These are phyloP conservation scores for Volvox reticuliferus DNA, from an alignment of 139 green algal genomes.

Conservation along the genomic window DNA sequence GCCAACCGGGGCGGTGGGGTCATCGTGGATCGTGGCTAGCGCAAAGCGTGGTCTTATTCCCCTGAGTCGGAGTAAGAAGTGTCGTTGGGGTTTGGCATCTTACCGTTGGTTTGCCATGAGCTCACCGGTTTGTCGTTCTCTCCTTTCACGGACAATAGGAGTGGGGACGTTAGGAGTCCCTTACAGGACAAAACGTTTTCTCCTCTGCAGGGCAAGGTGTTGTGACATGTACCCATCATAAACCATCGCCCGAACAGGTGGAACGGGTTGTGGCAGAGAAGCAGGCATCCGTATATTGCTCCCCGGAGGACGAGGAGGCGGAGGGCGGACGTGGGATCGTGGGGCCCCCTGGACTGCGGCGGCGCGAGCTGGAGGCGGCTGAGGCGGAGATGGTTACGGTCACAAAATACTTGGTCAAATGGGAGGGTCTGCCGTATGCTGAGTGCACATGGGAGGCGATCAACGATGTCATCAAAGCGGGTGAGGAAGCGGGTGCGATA, in stretches of 20 bases:
- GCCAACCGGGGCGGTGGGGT: too few species aligned
- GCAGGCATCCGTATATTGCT: slow-evolving; percentile 1
- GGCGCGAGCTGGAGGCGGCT: slow-evolving; percentile 60
- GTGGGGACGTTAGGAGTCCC: too few species aligned
- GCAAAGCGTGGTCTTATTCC: too few species aligned
- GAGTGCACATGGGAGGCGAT: slow-evolving; percentile 92
- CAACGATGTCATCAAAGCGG: slow-evolving; percentile 51
- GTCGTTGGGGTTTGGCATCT: too few species aligned
- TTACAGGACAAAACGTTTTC: too few species aligned
- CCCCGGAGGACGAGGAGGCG: slow-evolving; percentile 40
- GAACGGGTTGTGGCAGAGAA: slow-evolving; percentile 75
- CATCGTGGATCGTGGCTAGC: too few species aligned
- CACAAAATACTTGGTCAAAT: slow-evolving; percentile 90
- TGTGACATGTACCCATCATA: too few species aligned
- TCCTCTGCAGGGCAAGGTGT: too few species aligned
- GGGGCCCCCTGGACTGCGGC: background rate
- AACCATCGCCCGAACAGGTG: slow-evolving; percentile 50
- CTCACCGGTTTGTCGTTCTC: too few species aligned
- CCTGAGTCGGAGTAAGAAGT: too few species aligned
- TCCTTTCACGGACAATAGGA: too few species aligned
- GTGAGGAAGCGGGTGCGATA: background rate
- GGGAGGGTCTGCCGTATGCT: slow-evolving; percentile 92
- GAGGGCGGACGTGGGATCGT: slow-evolving; percentile 40
- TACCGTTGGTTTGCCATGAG: too few species aligned
- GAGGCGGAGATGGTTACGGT: slow-evolving; percentile 38